phyloP scores from a whole-genome alignment of 768 basidiomycete species.

The Xerocomus brunneocitrinus region DNA sequence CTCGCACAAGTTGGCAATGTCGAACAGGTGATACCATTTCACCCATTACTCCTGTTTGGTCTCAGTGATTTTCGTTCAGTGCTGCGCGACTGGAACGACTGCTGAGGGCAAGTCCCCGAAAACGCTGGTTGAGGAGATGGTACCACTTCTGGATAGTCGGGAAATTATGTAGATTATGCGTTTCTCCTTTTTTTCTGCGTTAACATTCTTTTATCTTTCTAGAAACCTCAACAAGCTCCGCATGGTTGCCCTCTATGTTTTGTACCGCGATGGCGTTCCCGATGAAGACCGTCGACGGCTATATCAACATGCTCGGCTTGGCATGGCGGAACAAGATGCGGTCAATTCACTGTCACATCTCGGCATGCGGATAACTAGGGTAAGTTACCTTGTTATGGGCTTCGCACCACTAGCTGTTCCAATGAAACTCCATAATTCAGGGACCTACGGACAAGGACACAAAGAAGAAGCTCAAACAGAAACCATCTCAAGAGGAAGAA shows the following conservation, averaged over 20 bases:
- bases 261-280: constrained; percentile 94
- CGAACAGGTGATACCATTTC: constrained; percentile 62
- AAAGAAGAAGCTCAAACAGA: constrained; percentile 80
- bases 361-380: constrained; percentile 81
- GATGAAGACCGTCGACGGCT: constrained; percentile 93
- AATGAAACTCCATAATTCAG: constrained; percentile 34
- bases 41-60: neutral
- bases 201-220: constrained; percentile 5
- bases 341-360: constrained; percentile 81
- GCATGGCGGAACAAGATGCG: constrained; percentile 87
- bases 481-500: constrained; percentile 74
- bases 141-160: constrained; percentile 85
- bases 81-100: constrained; percentile 89
- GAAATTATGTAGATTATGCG: constrained; percentile 65
- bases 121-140: constrained; percentile 96
- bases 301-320: constrained; percentile 90
- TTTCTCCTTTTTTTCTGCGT: neutral
- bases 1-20: constrained; percentile 79
- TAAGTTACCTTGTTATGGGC: constrained; percentile 32
- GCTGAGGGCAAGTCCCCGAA: constrained; percentile 94
- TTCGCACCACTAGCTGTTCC: neutral
- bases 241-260: constrained; percentile 92
- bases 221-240: constrained; percentile 93
- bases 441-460: constrained; percentile 70
- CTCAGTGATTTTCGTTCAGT: constrained; percentile 41